Evolutionary conservation across 164 flowering plant genomes (phyloP), one percentile per base, ranked within the genome.

Genomic region (Vitis amurensis): DNA sequence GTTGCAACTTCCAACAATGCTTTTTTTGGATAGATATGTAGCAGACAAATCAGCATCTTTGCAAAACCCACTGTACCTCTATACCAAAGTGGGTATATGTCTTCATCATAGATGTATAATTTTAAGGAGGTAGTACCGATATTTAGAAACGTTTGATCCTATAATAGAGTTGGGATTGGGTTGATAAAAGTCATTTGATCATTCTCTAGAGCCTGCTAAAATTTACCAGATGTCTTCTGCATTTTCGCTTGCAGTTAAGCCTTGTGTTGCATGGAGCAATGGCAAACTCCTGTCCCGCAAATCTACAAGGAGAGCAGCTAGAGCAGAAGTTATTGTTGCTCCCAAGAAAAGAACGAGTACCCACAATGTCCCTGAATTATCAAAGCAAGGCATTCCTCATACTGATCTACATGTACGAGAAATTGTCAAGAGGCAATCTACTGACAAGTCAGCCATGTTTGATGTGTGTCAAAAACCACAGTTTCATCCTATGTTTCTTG

Each of bases 351-450:
- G 44, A 37, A 50, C 66, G 16, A 70, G 14, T 9, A 49, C 11
- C 1, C 57, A 1, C 15, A 48, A 44, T 2, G 65, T 77, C 11
- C 79, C 82, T 16, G 71, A 67, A 13, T 59, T 81, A 37, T 64
- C 83, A 8, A 78, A 70, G 56, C 72, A 66, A 19, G 90, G 83
- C 11, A 71, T 86, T 67, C 68, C 86, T 60, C 72, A 67, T 16
- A 65, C 68, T 44, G 83, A 86, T 76, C 63, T 82, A n/a, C 78
- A 58, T 4, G 73, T 88, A 4, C 49, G 55, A 3, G 88, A 88
- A 56, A 76, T 90, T 13, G 84, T 82, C 4, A 71, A 75, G 55
- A 87, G 78, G 68, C 92, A 88, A 66, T 80, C 88, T 67, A 74
- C 64, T 19, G 61, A 56, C 2, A 50, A 8, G 14, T 62, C 37